phyloP scores from a whole-genome alignment of 108 stramenopile species.

The Asterionellopsis glacialis region DNA sequence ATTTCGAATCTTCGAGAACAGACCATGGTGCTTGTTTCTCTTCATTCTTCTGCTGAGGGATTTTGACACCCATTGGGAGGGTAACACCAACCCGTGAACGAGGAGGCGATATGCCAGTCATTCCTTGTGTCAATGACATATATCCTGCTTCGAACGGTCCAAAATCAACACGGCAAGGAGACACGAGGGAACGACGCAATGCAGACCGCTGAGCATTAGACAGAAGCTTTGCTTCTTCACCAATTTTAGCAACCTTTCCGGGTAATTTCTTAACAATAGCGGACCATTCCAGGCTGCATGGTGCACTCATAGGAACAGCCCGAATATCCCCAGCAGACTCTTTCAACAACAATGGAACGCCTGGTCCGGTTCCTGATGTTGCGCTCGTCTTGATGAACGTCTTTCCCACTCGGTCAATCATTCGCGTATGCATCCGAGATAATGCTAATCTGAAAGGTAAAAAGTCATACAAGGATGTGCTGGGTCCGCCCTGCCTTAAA shows the following conservation, averaged over 20 bases:
- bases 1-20: conserved; percentile 35
- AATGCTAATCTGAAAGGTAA: conserved; percentile 23
- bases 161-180: conserved; percentile 45
- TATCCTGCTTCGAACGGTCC: conserved; percentile 49
- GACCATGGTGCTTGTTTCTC: conserved; percentile 41
- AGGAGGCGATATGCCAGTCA: conserved; percentile 27
- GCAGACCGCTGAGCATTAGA: conserved; percentile 12
- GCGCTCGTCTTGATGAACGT: too few relatives aligned
- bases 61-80: conserved; percentile 71
- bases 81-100: conserved; percentile 37
- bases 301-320: neutral
- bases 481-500: conserved; percentile 13
- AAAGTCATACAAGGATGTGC: conserved; percentile 29
- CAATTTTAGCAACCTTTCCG: too few relatives aligned
- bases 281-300: neutral
- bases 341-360: conserved; percentile 3
- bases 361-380: too few relatives aligned
- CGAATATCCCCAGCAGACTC: neutral
- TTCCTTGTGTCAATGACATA: conserved; percentile 26
- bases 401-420: conserved; percentile 9
- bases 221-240: neutral
- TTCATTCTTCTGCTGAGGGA: conserved; percentile 21
- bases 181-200: conserved; percentile 19
- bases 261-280: too few relatives aligned
- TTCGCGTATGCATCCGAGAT: conserved; percentile 20